Evolutionary conservation across 306 rosid genomes (phyloP).

Genomic region (Citrullus mucosospermus): DNA sequence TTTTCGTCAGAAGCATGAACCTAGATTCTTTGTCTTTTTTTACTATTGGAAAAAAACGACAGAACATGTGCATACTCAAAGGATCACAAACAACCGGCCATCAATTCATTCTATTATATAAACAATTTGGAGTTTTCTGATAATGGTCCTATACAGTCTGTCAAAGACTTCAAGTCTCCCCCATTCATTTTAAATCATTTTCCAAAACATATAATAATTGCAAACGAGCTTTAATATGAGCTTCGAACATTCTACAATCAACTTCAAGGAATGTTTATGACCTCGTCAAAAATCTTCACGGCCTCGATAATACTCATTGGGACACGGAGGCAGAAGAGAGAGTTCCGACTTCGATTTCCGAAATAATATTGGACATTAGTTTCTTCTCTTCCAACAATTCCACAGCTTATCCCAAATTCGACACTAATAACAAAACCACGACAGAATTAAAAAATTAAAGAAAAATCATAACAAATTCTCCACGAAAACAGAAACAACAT

Average conservation of each 20-base stretch:
- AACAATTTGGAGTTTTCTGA: slow-evolving; percentile 45
- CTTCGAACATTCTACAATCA: slow-evolving; percentile 19
- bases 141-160: slow-evolving; percentile 75
- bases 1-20: slow-evolving; percentile 14
- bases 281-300: slow-evolving; percentile 27
- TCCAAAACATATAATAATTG: neutral
- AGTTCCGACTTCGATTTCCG: slow-evolving; percentile 17
- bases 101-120: slow-evolving; percentile 23
- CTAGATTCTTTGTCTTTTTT: slow-evolving; percentile 11
- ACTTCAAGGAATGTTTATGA: slow-evolving; percentile 26
- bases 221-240: slow-evolving; percentile 14
- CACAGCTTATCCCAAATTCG: neutral
- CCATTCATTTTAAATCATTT: slow-evolving; percentile 28
- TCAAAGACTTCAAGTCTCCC: slow-evolving; percentile 35
- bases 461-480: neutral
- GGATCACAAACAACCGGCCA: slow-evolving; percentile 28
- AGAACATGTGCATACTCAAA: slow-evolving; percentile 21
- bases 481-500: neutral
- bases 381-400: neutral
- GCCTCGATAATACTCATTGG: slow-evolving; percentile 12
- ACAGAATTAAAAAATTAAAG: neutral
- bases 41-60: slow-evolving; percentile 15
- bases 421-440: neutral
- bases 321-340: neutral
- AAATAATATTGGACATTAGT: neutral